phyloP scores from a whole-genome alignment of 257 asterid species.

The Catharanthus roseus region DNA sequence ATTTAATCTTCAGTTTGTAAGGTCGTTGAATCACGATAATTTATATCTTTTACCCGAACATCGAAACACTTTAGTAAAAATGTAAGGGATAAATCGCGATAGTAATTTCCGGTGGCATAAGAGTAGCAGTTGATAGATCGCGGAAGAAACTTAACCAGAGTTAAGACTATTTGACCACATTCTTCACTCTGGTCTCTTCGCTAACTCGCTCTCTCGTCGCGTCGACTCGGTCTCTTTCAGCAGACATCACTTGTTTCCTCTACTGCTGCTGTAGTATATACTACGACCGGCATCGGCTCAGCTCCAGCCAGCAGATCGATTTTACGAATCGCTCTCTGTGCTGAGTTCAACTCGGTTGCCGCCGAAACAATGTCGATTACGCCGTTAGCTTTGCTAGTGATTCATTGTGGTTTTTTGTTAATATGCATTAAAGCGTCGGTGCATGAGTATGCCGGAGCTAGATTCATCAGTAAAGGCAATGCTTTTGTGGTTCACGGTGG shows the following conservation, averaged over 20 bases:
- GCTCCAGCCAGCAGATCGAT: slow-evolving; percentile 13
- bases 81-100: too few relatives aligned
- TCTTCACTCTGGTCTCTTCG: background rate
- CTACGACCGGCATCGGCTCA: background rate
- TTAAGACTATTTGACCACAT: slow-evolving; percentile 12
- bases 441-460: slow-evolving; percentile 58
- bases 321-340: slow-evolving; percentile 1
- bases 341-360: slow-evolving; percentile 20
- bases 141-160: slow-evolving; percentile 18
- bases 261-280: background rate
- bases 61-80: too few relatives aligned
- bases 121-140: too few relatives aligned
- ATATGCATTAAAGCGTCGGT: slow-evolving; percentile 56
- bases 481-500: slow-evolving; percentile 92
- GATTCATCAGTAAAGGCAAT: slow-evolving; percentile 67
- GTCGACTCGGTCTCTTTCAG: slow-evolving; percentile 4
- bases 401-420: slow-evolving; percentile 19
- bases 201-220: background rate
- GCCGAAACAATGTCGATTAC: slow-evolving; percentile 15
- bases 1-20: too few relatives aligned
- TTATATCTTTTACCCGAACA: too few relatives aligned
- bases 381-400: slow-evolving; percentile 8
- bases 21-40: too few relatives aligned
- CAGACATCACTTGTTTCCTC: background rate
- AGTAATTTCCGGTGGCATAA: too few relatives aligned